Conservation (phyloP, 768 basidiomycete species). For the Mycena rosella region DNA sequence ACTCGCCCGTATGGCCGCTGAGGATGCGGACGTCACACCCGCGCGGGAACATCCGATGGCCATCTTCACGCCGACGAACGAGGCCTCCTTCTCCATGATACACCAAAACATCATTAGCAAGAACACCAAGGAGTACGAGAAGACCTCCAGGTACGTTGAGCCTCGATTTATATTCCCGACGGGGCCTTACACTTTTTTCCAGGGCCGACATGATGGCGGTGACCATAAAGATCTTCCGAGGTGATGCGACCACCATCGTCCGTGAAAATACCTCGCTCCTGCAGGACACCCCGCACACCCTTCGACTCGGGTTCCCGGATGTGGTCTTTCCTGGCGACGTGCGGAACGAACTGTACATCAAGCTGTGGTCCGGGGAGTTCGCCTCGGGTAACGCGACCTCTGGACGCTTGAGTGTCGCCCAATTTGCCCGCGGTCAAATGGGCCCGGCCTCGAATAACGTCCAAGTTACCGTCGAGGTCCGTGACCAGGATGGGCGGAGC, state of each 20-base stretch:
- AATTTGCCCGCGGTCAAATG: slow-evolving; percentile 70
- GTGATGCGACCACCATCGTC: slow-evolving; percentile 80
- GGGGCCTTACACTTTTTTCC: slow-evolving; percentile 22
- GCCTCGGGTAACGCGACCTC: slow-evolving; percentile 61
- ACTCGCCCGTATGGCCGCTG: slow-evolving; percentile 73
- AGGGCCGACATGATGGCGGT: slow-evolving; percentile 92
- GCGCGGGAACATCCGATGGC: slow-evolving; percentile 88
- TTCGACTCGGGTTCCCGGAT: slow-evolving; percentile 94
- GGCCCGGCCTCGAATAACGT: slow-evolving; percentile 74
- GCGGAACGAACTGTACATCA: slow-evolving; percentile 97
- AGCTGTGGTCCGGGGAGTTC: slow-evolving; percentile 96
- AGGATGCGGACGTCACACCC: slow-evolving; percentile 72
- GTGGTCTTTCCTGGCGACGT: slow-evolving; percentile 93
- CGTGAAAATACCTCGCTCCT: slow-evolving; percentile 88
- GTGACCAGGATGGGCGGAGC: slow-evolving; percentile 74
- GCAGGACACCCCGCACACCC: slow-evolving; percentile 83
- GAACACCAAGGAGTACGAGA: slow-evolving; percentile 84
- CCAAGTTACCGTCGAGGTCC: slow-evolving; percentile 92
- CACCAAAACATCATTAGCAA: slow-evolving; percentile 94
- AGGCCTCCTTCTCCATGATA: slow-evolving; percentile 90
- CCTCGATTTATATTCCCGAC: neutral
- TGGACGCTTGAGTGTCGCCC: slow-evolving; percentile 70
- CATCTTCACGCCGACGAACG: slow-evolving; percentile 87
- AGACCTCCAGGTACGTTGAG: slow-evolving; percentile 75
- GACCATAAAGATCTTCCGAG: slow-evolving; percentile 88